Conservation (phyloP, 1,284 basidiomycete species). For the Cryptococcus sp. region DNA sequence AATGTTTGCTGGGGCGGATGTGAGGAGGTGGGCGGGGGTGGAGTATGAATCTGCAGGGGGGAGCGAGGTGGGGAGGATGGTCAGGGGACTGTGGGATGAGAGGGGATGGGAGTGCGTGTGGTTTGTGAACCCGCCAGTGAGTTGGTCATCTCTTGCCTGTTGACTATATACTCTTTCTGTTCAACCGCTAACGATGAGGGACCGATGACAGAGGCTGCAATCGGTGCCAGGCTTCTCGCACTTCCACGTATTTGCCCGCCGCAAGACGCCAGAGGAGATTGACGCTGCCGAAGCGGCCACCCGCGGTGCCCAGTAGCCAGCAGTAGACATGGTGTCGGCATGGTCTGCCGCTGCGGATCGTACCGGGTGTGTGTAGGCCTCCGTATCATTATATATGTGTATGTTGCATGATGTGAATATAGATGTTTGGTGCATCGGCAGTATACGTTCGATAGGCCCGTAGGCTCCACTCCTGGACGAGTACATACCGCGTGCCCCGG, state of each 20-base stretch:
- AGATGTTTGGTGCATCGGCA: no score
- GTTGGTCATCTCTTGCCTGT: conserved; percentile 6
- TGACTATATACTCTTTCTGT: no score
- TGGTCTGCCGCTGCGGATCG: no score
- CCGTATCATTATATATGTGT: no score
- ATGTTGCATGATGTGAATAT: no score
- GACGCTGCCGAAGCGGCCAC: conserved; percentile 25
- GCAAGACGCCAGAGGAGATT: conserved; percentile 47
- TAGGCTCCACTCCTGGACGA: no score
- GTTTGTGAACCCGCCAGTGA: conserved; percentile 39
- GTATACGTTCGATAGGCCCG: no score
- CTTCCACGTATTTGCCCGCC: conserved; percentile 48
- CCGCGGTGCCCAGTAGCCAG: no score
- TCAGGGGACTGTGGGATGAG: conserved; percentile 42
- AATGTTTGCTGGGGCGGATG: conserved; percentile 27
- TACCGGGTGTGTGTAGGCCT: no score
- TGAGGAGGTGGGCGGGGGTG: conserved; percentile 34
- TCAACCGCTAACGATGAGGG: background rate
- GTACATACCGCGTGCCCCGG: no score
- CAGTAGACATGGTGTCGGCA: no score
- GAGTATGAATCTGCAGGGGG: conserved; percentile 35
- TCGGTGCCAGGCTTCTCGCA: conserved; percentile 46
- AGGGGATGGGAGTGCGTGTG: conserved; percentile 49
- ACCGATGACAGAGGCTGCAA: conserved; percentile 35
- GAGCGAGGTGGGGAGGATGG: conserved; percentile 43